These are phyloP conservation scores for Wickerhamomyces alni DNA, from an alignment of 805 yeast genomes.

Conservation along the genomic window DNA sequence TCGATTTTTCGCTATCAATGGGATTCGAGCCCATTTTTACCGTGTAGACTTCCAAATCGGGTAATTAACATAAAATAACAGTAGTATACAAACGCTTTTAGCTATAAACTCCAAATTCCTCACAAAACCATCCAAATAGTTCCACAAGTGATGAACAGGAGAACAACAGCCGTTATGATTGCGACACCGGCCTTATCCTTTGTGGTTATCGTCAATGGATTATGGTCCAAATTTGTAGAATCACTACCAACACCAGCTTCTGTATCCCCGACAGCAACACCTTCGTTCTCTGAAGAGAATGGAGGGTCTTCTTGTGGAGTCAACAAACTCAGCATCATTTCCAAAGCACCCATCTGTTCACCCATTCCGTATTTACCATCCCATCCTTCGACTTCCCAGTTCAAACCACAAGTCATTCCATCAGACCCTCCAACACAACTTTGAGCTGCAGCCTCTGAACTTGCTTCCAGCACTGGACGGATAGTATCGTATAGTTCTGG, in stretches of 20 bases:
- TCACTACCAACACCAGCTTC: constrained; percentile 40
- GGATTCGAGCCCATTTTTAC: too few species aligned
- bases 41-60: too few species aligned
- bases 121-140: constrained; percentile 71
- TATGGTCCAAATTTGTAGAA: constrained; percentile 26
- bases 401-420: constrained; percentile 68
- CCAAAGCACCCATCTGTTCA: constrained; percentile 71
- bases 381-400: constrained; percentile 56
- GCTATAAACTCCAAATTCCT: too few species aligned
- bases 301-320: constrained; percentile 42
- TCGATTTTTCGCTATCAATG: background rate
- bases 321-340: constrained; percentile 45
- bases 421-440: constrained; percentile 72
- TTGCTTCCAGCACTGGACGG: constrained; percentile 33
- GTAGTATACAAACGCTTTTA: too few species aligned
- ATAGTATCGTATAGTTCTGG: constrained; percentile 44
- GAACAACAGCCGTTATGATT: constrained; percentile 66
- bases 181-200: constrained; percentile 88
- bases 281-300: constrained; percentile 42
- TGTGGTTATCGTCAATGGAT: constrained; percentile 40
- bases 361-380: constrained; percentile 69
- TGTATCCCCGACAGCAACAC: constrained; percentile 47
- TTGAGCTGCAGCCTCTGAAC: constrained; percentile 63
- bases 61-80: too few species aligned
- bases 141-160: constrained; percentile 54